Conservation (phyloP, 257 asterid genomes). For the Capsicum pubescens region DNA sequence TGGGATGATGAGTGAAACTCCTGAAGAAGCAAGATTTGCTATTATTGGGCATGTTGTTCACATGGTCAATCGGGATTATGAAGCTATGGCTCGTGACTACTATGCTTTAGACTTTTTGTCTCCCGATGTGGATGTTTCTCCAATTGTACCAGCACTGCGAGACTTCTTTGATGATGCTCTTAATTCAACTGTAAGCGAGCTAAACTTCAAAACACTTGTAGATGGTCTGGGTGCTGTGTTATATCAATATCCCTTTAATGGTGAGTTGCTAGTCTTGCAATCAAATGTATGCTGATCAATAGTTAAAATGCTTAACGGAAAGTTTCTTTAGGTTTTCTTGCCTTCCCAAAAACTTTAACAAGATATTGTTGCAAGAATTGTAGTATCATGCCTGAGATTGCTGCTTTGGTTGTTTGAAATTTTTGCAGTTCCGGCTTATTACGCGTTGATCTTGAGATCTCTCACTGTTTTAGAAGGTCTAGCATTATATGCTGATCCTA, state of each 20-base stretch:
- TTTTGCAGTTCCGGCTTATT: slow-evolving; percentile 95
- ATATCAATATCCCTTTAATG: slow-evolving; percentile 90
- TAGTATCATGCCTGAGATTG: slow-evolving; percentile 33
- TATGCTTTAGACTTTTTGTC: slow-evolving; percentile 88
- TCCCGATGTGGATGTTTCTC: slow-evolving; percentile 93
- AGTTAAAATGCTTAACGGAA: slow-evolving; percentile 24
- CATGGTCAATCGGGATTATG: slow-evolving; percentile 98
- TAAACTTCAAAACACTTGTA: slow-evolving; percentile 91
- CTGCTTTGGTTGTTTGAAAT: slow-evolving; percentile 34
- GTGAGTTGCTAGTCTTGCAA: slow-evolving; percentile 50
- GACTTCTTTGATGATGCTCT: slow-evolving; percentile 91
- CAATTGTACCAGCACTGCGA: slow-evolving; percentile 89
- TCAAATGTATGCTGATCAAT: slow-evolving; percentile 13
- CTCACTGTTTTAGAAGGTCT: slow-evolving; percentile 99
- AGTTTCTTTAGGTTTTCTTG: neutral
- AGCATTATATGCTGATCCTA: slow-evolving; percentile 96
- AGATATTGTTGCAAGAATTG: slow-evolving; percentile 15
- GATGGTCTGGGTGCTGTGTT: slow-evolving; percentile 94
- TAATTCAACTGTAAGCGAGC: slow-evolving; percentile 92
- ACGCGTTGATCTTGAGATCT: slow-evolving; percentile 97
- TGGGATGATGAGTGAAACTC: slow-evolving; percentile 99
- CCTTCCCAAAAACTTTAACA: neutral
- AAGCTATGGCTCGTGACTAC: slow-evolving; percentile 99
- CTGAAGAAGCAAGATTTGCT: slow-evolving; percentile 96
- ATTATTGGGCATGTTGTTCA: slow-evolving; percentile 98